Conservation (phyloP, 2,329 filamentous ascomycete species). For the Fusarium nurragi region DNA sequence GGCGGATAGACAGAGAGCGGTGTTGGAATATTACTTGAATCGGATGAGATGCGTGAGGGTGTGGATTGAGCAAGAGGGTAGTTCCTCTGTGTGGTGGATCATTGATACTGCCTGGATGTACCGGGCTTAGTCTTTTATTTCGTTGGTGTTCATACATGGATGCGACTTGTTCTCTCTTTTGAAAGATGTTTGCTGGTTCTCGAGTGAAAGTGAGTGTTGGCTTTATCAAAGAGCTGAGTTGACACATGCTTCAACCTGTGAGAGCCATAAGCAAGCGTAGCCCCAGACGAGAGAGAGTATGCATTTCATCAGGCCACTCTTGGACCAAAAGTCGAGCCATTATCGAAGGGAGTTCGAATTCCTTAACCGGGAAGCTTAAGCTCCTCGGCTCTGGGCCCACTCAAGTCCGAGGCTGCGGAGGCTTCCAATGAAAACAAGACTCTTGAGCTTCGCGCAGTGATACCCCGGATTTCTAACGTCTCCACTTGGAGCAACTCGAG, state of each 20-base stretch:
- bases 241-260: not conserved
- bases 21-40: conserved; percentile 2
- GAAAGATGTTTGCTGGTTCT: not conserved
- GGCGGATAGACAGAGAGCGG: conserved; percentile 12
- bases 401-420: conserved; percentile 31
- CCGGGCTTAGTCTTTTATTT: conserved; percentile 24
- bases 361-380: conserved; percentile 20
- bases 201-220: not conserved
- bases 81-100: conserved; percentile 27
- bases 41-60: conserved; percentile 17
- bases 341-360: not conserved
- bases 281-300: not conserved
- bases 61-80: conserved; percentile 19
- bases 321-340: not conserved
- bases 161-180: conserved; percentile 30
- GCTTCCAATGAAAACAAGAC: conserved; percentile 20
- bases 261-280: not conserved
- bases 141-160: conserved; percentile 42
- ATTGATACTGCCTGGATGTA: conserved; percentile 43
- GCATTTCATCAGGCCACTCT: not conserved
- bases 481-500: conserved; percentile 12
- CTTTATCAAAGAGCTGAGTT: not conserved
- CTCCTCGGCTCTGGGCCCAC: conserved; percentile 32
- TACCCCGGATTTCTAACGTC: conserved; percentile 42
- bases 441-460: not conserved